A percentile compares a stretch with the other conserved stretches of the same genome.
These are phyloP conservation scores for Tuber aestivum DNA, from an alignment of 495 filamentous ascomycete genomes.

Conservation along the genomic window DNA sequence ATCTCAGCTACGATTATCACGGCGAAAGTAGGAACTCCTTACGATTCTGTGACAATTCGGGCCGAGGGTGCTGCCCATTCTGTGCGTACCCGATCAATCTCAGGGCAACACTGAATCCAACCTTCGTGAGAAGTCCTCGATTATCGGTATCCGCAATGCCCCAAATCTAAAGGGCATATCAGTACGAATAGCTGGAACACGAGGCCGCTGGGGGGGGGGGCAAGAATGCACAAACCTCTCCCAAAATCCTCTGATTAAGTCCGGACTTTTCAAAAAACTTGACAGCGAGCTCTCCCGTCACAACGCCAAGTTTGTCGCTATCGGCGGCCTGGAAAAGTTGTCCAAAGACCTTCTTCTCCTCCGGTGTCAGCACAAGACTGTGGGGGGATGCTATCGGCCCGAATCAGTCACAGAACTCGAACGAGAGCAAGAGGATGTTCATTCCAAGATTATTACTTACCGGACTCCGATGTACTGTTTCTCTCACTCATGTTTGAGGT, in stretches of 20 bases:
- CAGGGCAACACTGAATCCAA: slow-evolving; percentile 85
- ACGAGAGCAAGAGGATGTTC: neutral
- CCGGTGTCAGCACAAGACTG: slow-evolving; percentile 77
- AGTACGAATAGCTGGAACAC: neutral
- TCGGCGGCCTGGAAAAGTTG: slow-evolving; percentile 88
- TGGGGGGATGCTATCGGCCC: slow-evolving; percentile 32
- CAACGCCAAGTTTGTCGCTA: slow-evolving; percentile 80
- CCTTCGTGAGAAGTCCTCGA: slow-evolving; percentile 80
- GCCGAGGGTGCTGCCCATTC: slow-evolving; percentile 68
- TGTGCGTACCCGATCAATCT: slow-evolving; percentile 94
- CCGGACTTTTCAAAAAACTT: slow-evolving; percentile 97
- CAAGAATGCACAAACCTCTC: slow-evolving; percentile 64
- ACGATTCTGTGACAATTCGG: slow-evolving; percentile 69
- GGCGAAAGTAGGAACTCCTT: slow-evolving; percentile 35
- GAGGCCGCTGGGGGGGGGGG: neutral
- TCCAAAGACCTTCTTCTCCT: slow-evolving; percentile 89
- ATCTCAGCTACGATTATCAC: neutral
- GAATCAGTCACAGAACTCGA: slow-evolving; percentile 5
- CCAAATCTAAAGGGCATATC: slow-evolving; percentile 70
- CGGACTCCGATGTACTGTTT: slow-evolving; percentile 39
- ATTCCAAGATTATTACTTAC: slow-evolving; percentile 24
- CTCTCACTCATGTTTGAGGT: slow-evolving; percentile 34
- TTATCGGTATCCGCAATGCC: slow-evolving; percentile 97
- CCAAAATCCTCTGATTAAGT: slow-evolving; percentile 73
- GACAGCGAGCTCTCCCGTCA: slow-evolving; percentile 92